Conservation (phyloP, 2,329 filamentous ascomycete genomes). For the Aspergillus glaucus region DNA sequence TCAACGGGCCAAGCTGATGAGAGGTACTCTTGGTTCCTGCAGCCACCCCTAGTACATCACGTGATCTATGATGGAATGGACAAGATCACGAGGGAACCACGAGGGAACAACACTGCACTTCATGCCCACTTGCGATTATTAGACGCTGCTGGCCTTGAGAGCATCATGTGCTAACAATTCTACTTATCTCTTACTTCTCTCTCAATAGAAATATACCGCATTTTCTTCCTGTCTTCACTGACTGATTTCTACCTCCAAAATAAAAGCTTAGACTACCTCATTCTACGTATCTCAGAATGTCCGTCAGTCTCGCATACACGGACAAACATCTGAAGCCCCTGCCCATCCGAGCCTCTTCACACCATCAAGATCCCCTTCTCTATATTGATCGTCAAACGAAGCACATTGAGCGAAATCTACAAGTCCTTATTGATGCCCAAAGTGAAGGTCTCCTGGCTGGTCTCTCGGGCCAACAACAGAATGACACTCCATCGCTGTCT, state of each 20-base stretch:
- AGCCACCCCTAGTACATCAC: constrained; percentile 19
- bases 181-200: background rate
- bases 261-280: background rate
- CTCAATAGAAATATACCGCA: background rate
- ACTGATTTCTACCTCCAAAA: background rate
- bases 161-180: background rate
- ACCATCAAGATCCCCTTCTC: constrained; percentile 40
- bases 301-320: constrained; percentile 21
- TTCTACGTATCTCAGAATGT: constrained; percentile 18
- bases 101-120: background rate
- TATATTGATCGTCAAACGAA: constrained; percentile 47
- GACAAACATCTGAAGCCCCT: constrained; percentile 21
- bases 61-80: constrained; percentile 14
- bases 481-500: constrained; percentile 39
- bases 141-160: background rate
- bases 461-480: constrained; percentile 32
- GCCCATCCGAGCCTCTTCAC: constrained; percentile 23
- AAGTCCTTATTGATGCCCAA: constrained; percentile 56
- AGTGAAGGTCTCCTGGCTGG: constrained; percentile 51
- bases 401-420: constrained; percentile 52
- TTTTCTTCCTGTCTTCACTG: background rate
- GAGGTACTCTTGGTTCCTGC: constrained; percentile 21
- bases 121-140: background rate
- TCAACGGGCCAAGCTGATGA: constrained; percentile 27
- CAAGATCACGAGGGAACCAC: background rate